A percentile compares a stretch with the other conserved stretches of the same genome.
phyloP scores from a whole-genome alignment of 768 basidiomycete genomes.

The Lentinula aciculospora region DNA sequence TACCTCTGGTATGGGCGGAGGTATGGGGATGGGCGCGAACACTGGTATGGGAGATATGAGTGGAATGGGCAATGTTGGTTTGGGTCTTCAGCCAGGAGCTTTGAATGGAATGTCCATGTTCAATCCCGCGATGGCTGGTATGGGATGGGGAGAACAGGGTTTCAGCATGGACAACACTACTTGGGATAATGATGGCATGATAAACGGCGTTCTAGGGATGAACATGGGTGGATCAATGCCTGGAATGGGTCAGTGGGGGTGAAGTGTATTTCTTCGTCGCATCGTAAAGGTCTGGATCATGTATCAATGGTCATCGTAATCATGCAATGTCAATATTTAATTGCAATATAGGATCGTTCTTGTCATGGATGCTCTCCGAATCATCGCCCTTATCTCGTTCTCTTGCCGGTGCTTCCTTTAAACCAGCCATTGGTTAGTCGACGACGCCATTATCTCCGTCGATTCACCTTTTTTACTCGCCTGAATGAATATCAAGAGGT shows the following conservation, averaged over 20 bases:
- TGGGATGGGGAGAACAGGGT: conserved; percentile 7
- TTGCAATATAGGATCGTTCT: no score
- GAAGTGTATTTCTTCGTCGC: not conserved
- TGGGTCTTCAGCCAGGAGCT: not conserved
- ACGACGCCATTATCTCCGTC: no score
- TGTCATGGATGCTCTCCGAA: no score
- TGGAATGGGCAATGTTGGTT: not conserved
- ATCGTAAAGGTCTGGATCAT: not conserved
- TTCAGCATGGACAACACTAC: not conserved
- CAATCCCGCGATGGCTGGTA: not conserved
- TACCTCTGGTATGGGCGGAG: conserved; percentile 6
- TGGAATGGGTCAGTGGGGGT: conserved; percentile 7
- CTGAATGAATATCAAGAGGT: no score
- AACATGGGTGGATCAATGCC: conserved; percentile 8
- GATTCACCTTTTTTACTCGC: no score
- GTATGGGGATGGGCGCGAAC: conserved; percentile 16
- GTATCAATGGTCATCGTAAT: no score
- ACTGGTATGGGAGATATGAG: conserved; percentile 13
- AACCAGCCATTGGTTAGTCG: no score
- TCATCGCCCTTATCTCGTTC: no score
- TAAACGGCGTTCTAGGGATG: conserved; percentile 4
- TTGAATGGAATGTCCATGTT: conserved; percentile 4
- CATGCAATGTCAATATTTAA: no score
- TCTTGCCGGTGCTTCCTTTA: no score
- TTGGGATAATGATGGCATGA: conserved; percentile 7